These are phyloP conservation scores for Thoreauomyces humboldtii DNA, from an alignment of 192 early-diverging fungal genomes.

Conservation along the genomic window DNA sequence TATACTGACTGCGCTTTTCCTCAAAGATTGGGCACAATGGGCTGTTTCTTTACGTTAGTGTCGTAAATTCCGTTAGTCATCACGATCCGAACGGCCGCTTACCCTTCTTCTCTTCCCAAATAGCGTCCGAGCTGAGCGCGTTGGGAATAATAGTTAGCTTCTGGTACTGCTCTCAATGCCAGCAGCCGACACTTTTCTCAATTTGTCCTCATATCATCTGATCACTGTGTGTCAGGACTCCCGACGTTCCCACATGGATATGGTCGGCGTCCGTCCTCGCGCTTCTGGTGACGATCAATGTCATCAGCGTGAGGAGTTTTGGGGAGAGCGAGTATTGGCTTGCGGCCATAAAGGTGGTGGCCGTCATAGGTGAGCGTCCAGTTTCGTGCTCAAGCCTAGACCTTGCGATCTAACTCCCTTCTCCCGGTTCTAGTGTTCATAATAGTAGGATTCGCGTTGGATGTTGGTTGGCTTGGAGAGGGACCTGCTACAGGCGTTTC, in stretches of 20 bases:
- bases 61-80: constrained; percentile 27
- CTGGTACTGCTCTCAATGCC: constrained; percentile 37
- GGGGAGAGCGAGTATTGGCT: constrained; percentile 86
- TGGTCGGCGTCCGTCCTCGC: constrained; percentile 55
- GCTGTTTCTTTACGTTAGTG: constrained; percentile 46
- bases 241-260: constrained; percentile 50
- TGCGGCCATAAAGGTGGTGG: constrained; percentile 50
- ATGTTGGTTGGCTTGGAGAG: constrained; percentile 32
- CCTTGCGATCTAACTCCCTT: too few species aligned
- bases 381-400: background rate
- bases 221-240: constrained; percentile 26
- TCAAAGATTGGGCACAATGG: constrained; percentile 63
- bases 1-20: background rate
- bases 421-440: constrained; percentile 37
- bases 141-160: constrained; percentile 75
- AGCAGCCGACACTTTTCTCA: too few species aligned
- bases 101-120: background rate
- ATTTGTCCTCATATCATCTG: background rate
- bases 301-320: constrained; percentile 72
- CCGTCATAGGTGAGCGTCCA: constrained; percentile 31
- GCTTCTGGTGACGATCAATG: constrained; percentile 69
- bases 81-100: constrained; percentile 24
- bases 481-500: constrained; percentile 26
- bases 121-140: constrained; percentile 77
- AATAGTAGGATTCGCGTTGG: constrained; percentile 28